These are phyloP conservation scores for Hirschfeldia incana DNA, from an alignment of 345 rosid species.

Conservation along the genomic window DNA sequence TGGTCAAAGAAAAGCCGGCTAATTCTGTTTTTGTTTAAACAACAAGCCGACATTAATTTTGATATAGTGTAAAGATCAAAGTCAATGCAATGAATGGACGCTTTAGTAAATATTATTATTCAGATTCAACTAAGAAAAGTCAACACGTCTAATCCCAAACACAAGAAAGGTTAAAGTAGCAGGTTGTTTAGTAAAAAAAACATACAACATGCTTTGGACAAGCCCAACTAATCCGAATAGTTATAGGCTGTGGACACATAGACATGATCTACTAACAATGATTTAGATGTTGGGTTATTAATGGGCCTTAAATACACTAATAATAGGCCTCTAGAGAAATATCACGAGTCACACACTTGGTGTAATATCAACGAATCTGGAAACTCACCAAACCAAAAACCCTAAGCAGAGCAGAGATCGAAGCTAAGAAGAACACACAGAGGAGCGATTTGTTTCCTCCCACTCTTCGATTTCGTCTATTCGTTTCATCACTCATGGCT, in stretches of 20 bases:
- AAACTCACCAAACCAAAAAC: neutral
- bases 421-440: neutral
- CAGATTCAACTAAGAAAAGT: neutral
- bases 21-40: neutral
- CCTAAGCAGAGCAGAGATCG: neutral
- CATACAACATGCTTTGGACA: neutral
- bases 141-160: neutral
- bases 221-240: neutral
- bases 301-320: neutral
- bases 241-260: neutral
- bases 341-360: neutral
- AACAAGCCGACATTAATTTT: neutral
- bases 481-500: slow-evolving; percentile 27
- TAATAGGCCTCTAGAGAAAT: neutral
- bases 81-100: neutral
- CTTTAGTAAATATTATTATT: neutral
- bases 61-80: slow-evolving; percentile 6
- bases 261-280: neutral
- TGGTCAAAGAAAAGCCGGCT: slow-evolving; percentile 32
- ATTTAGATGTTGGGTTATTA: neutral
- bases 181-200: neutral
- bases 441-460: neutral
- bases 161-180: neutral
- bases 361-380: neutral
- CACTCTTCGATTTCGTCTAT: neutral